Conservation (phyloP, 2,329 filamentous ascomycete genomes). For the Diaporthe batatas region DNA sequence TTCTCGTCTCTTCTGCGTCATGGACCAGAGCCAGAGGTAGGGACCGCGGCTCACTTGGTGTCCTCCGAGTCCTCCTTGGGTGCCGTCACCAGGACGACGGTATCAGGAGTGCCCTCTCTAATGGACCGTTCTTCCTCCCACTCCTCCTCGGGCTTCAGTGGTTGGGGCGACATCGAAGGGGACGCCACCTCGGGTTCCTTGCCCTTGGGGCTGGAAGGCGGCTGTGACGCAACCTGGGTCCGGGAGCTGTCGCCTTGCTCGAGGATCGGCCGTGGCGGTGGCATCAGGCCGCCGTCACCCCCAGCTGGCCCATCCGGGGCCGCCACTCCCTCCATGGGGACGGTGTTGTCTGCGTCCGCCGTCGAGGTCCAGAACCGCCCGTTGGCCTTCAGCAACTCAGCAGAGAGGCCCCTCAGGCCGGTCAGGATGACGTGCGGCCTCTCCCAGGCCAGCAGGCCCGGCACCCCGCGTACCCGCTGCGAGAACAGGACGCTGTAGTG, state of each 20-base stretch:
- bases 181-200: conserved; percentile 31
- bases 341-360: conserved; percentile 39
- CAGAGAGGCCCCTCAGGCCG: conserved; percentile 58
- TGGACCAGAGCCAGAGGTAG: neutral
- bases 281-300: conserved; percentile 24
- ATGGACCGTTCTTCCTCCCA: neutral
- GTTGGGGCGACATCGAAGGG: neutral
- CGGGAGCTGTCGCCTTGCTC: conserved; percentile 41
- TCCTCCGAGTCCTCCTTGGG: conserved; percentile 34
- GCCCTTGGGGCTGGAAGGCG: conserved; percentile 40
- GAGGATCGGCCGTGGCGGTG: conserved; percentile 32
- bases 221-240: conserved; percentile 39
- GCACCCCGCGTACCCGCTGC: conserved; percentile 55
- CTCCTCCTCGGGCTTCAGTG: neutral
- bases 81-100: conserved; percentile 37
- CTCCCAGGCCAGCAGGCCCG: conserved; percentile 64
- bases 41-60: neutral
- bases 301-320: conserved; percentile 34
- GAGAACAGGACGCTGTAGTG: conserved; percentile 59
- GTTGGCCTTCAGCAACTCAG: conserved; percentile 55
- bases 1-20: neutral
- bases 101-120: conserved; percentile 34
- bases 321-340: conserved; percentile 53
- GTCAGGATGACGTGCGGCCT: conserved; percentile 59
- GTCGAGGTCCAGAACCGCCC: conserved; percentile 51